Percentiles rank a stretch among this genome's conserved stretches.
These are phyloP conservation scores for Penicillium diatomitis DNA, from an alignment of 495 filamentous ascomycete species.

Conservation along the genomic window DNA sequence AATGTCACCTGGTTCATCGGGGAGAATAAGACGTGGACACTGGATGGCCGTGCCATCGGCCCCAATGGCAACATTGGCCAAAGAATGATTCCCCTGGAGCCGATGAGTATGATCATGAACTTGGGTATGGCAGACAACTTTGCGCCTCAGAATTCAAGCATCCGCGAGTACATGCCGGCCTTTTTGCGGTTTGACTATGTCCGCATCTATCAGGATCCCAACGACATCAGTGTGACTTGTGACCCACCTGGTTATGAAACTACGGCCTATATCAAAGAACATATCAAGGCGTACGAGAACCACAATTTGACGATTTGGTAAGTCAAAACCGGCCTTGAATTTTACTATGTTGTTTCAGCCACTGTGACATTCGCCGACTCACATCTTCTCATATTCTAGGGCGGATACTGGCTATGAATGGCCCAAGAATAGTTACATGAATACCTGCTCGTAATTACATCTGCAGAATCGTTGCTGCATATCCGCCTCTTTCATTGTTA, in stretches of 20 bases:
- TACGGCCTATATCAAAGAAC: constrained; percentile 59
- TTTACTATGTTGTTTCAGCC: not conserved
- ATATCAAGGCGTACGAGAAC: constrained; percentile 55
- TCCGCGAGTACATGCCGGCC: constrained; percentile 52
- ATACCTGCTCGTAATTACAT: constrained; percentile 22
- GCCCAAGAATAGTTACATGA: constrained; percentile 42
- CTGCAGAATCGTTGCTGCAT: not conserved
- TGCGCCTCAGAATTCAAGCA: constrained; percentile 47
- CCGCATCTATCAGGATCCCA: constrained; percentile 62
- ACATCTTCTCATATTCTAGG: constrained; percentile 7
- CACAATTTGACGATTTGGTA: constrained; percentile 50
- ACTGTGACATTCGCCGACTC: too few relatives aligned
- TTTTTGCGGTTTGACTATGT: constrained; percentile 68
- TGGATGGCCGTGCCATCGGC: constrained; percentile 55
- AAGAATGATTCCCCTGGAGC: constrained; percentile 58
- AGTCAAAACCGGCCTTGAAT: constrained; percentile 1
- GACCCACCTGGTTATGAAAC: constrained; percentile 64
- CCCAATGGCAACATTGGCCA: constrained; percentile 70
- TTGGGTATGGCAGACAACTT: constrained; percentile 67
- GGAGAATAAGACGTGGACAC: constrained; percentile 53
- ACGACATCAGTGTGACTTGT: constrained; percentile 53
- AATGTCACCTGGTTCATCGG: constrained; percentile 63
- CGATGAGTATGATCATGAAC: constrained; percentile 61
- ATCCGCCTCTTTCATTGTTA: not conserved
- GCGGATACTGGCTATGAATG: constrained; percentile 33